Base-by-base conservation (phyloP, 257 asterid genomes). In the Rehmannia glutinosa region DNA sequence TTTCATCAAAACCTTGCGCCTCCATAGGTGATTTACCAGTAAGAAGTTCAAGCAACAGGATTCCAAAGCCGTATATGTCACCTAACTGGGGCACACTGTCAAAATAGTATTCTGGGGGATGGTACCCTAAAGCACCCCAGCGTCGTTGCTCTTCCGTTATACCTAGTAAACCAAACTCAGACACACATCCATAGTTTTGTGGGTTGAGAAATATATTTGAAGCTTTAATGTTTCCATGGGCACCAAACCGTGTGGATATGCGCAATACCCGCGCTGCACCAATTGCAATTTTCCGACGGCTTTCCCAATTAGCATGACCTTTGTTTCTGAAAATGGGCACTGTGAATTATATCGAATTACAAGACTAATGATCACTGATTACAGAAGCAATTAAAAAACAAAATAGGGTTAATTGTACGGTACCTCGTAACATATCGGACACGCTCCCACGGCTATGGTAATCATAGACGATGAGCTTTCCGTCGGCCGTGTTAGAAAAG, bases 161-260 rank as follows among this genome's bases (percentile, higher is more conserved):
- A n/a, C n/a, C n/a, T 25, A 73, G 54, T 64, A 80, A 64, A 35
- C 81, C 82, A 35, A 76, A 75, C 53, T 80, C 84, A 55, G 79
- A 60, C 24, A 76, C 57, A 64, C 74, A 76, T 3, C 79, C 84
- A 8, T 35, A 76, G 2, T 47, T 45, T 17, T 65, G 23, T 4
- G 77, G 64, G 73, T 76, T 76, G 62, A 80, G 64, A 72, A 73
- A 80, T 39, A 73, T 39, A 16, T 76, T 76, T 19, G 82, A 76
- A 11, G 85, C 36, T 60, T 76, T 80, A 32, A 76, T 54, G 75
- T 80, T 76, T 59, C 82, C 82, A 10, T 65, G 82, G 24, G 66
- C 73, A 8, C 64, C 70, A 36, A 24, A 16, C 11, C 50, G 72
- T 61, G 62, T 78, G 83, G 49, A 74, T 68, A 61, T 74, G 56